Base-by-base conservation (phyloP, 2,329 filamentous ascomycete species). In the Trichoderma polysporum region DNA sequence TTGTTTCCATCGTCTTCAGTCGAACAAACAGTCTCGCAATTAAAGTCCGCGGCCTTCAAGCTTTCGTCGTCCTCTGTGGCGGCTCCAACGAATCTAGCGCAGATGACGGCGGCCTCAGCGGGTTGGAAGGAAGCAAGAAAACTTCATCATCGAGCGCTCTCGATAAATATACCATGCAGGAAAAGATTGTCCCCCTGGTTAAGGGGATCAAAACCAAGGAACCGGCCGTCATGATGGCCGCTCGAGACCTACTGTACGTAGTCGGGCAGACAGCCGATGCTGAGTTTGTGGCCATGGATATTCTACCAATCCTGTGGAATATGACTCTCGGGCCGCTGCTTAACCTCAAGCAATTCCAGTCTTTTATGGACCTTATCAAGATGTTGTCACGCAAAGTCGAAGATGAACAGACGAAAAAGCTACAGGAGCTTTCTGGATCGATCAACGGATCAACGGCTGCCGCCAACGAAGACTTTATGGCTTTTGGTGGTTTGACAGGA, bases 81-180 rank as follows among this genome's bases (percentile, higher is more conserved):
- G 94, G 94, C 4, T 84, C 86, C 6, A 78, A 82, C 19, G 83
- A 86, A 67, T 80, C 79, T 1, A 80, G 79, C 1, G 77, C 79
- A 1, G 81, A 81, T 47, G 81, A 82, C 39, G 92, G 95, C 75
- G 94, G 92, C 4, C 83, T 97, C 2, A 90, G 92, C 70, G 93
- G 93, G 0, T 82, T 80, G 49, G 78, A 85, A 70, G 82, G 86
- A 58, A 87, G 86, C 73, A 85, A 86, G 67, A 89, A 90, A 74
- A 81, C 85, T 2, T 86, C 87, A 1, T 91, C 87, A 1, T 90
- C 90, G 0, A 93, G 89, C 2, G 94, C 94, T 3, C 82, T 99
- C 31, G 95, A 99, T 81, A 98, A 98, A 77, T 98, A 95, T 75
- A 98, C 95, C 0, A 94, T 99, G 81, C 95, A 99, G 77, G 95